Evolutionary conservation across 2,329 filamentous ascomycete genomes (phyloP), one percentile per base, ranked within the genome.

Genomic region (Paramyrothecium sp.): DNA sequence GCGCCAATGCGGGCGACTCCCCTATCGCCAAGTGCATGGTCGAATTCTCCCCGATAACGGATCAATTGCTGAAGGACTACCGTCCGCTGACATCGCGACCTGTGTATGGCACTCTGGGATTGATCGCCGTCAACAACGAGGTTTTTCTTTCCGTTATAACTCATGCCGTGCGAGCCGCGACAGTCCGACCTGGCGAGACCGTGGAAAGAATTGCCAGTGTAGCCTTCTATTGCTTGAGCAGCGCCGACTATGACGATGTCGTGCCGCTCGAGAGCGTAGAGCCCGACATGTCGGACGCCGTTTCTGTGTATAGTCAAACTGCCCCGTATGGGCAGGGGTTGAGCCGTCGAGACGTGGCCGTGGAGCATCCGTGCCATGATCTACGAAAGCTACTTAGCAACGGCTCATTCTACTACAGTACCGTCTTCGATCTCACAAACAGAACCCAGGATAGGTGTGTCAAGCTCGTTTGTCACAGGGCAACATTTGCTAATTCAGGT

Each of bases 341-440:
- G 16, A 86, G 88, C 57, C 82, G 88, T 57, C 83, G 85, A 65
- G 92, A 97, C 48, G 78, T 85, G 47, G 75, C 87, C 23, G 73
- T 91, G 30, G 92, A 97, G 68, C 92, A 97, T 73, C 95, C 95
- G 7, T 98, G 94, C 73, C 79, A 92, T 66, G 91, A 95, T 50
- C 75, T 99, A 58, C 93, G 94, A 73, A 98, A 97, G 79, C 83
- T 99, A 41, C 79, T 99, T 56, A 89, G 91, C 69, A 93, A 96
- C 71, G 93, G 94, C 23, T 96, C 90, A 30, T 99, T 99, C 71
- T 99, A 98, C 73, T 99, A 97, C 77, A 97, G 92, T 70, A 91
- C 92, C n/a, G 92, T 98, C 73, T 99, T 99, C 72, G 94, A 99
- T 71, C 80, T 99, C 52, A 99, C 95, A 3, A 93, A 96, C 73